phyloP scores from a whole-genome alignment of 176 grass and related monocot genomes.

The Avena eriantha region DNA sequence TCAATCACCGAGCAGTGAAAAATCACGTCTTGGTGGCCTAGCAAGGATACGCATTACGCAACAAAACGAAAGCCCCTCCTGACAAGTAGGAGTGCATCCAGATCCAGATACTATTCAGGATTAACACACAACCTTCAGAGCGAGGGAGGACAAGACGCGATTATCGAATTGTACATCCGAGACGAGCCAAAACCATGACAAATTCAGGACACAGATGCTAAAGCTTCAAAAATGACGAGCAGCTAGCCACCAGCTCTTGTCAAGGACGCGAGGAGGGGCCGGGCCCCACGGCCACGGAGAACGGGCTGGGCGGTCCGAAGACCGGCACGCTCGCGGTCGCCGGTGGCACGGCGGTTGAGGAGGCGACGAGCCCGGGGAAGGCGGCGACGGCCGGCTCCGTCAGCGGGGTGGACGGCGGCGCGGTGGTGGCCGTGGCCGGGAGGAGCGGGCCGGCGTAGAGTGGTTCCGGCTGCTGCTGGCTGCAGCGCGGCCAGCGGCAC shows the following conservation, averaged over 20 bases:
- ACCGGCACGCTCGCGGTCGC: background rate
- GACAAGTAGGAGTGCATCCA: too few relatives aligned
- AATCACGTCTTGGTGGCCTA: too few relatives aligned
- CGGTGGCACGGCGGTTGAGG: constrained; percentile 12
- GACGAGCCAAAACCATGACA: background rate
- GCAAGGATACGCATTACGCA: too few relatives aligned
- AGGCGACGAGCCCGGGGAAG: background rate
- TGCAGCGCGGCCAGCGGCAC: constrained; percentile 59
- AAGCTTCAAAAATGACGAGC: background rate
- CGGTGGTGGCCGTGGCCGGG: constrained; percentile 47
- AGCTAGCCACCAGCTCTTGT: background rate
- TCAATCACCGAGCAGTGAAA: too few relatives aligned
- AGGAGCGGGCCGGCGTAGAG: constrained; percentile 50
- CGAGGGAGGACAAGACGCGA: background rate
- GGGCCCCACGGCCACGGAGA: constrained; percentile 9
- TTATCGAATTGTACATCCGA: background rate
- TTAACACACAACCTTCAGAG: background rate
- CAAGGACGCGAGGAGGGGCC: constrained; percentile 47
- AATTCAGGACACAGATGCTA: background rate
- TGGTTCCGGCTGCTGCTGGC: background rate
- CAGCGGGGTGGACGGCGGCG: constrained; percentile 43
- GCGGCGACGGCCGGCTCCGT: constrained; percentile 34
- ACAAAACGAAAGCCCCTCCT: too few relatives aligned
- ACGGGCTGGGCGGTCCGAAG: constrained; percentile 53
- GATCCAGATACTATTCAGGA: too few relatives aligned